A percentile compares a stretch with the other conserved stretches of the same genome.
Conservation (phyloP, 2,329 filamentous ascomycete genomes). For the Aschersonia sp. region DNA sequence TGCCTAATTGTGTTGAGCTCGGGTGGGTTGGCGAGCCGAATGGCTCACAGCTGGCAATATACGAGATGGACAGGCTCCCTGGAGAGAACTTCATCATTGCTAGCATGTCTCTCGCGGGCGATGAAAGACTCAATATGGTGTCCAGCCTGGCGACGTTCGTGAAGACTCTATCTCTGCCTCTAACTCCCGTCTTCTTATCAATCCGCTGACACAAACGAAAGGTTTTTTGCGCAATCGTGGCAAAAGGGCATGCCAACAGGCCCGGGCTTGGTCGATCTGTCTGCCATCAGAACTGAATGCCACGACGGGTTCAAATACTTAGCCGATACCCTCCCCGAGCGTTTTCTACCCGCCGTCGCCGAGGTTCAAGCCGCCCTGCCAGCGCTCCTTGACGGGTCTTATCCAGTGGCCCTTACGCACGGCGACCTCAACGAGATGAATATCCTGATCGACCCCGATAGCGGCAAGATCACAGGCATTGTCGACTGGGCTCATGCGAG, state of each 20-base stretch:
- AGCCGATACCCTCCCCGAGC: conserved; percentile 3
- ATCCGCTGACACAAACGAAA: conserved; percentile 2
- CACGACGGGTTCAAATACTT: conserved; percentile 3
- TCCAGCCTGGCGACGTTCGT: conserved; percentile 3
- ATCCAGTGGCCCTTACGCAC: conserved; percentile 6
- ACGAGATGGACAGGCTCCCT: conserved; percentile 7
- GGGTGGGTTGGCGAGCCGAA: conserved; percentile 5
- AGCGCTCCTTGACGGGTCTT: neutral
- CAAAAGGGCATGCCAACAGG: neutral
- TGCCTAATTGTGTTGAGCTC: conserved; percentile 4
- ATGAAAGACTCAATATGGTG: conserved; percentile 1
- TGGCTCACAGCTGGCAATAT: conserved; percentile 4
- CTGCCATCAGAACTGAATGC: conserved; percentile 3
- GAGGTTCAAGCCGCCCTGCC: neutral
- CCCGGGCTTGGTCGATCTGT: neutral
- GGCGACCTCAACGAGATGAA: conserved; percentile 15
- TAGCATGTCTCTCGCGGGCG: neutral
- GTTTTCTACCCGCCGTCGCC: neutral
- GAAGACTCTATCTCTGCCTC: neutral
- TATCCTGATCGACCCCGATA: conserved; percentile 11
- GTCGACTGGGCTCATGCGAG: conserved; percentile 15
- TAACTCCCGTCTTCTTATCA: neutral
- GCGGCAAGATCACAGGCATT: conserved; percentile 14
- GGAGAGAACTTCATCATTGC: conserved; percentile 6
- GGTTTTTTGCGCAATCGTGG: conserved; percentile 9